Evolutionary conservation across 176 grass and related monocot species (phyloP), one percentile per base, ranked within the genome.

Genomic region (Puya raimondii): DNA sequence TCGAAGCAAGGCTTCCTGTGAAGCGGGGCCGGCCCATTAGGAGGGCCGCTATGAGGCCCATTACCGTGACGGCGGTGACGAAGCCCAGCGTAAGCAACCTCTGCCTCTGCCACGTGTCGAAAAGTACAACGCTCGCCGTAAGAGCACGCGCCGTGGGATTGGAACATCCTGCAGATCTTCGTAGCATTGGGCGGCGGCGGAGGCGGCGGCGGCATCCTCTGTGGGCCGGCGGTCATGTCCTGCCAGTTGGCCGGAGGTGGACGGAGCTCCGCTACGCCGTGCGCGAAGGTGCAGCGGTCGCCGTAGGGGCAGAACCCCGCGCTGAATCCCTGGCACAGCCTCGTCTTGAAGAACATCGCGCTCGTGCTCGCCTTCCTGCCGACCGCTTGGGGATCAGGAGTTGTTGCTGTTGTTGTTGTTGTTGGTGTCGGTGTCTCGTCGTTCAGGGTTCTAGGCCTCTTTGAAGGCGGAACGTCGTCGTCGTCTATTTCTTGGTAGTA

Each of bases 281-380:
- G 88, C 42, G 84, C 84, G 72, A 85, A 91, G 67, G 57, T 84
- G 81, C 84, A 91, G 1, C 23, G 70, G 20, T 54, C 75, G 13
- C 72, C 81, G 81, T 71, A 82, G 12, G 14, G 23, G 68, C 88
- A 85, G 8, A 29, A 25, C 12, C 74, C 70, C 2, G 2, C 0
- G 74, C 66, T 64, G 69, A 87, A 91, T 69, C 67, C 81, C 1
- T 84, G 68, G 81, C 84, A 87, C 11, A 87, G 64, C 75, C 22
- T 70, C 9, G 79, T 87, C 88, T 87, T 87, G 78, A 76, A 87
- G 68, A 68, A 77, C 21, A 77, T 57, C 74, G 6, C 33, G 33
- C 33, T 42, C 6, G 33, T 7, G 33, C 33, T 42, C 33, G 5
- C 29, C 3, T 33, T 42, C 33, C 33, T 42, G 33, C 33, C 6